Percentiles rank a stretch among this genome's conserved stretches.
phyloP scores from a whole-genome alignment of 345 rosid species.

The Melaleuca alternifolia region DNA sequence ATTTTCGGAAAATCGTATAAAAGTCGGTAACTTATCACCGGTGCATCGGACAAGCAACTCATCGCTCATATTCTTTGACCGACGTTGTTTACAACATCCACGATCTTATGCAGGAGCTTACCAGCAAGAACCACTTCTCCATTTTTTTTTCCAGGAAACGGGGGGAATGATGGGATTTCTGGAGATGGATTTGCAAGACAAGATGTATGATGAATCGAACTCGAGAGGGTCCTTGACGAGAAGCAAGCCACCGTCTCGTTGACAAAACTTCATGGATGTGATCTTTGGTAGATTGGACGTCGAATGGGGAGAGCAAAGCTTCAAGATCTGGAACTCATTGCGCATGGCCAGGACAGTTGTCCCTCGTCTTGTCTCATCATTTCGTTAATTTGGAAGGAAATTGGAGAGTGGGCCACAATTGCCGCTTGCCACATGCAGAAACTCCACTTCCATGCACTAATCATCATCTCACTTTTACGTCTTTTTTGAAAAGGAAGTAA shows the following conservation, averaged over 20 bases:
- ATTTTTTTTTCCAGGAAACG: too few species aligned
- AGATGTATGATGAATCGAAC: neutral
- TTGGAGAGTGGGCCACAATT: neutral
- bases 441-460: neutral
- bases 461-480: neutral
- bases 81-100: neutral
- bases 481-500: neutral
- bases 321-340: neutral
- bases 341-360: conserved; percentile 15
- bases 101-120: rapidly evolving
- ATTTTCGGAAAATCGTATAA: neutral
- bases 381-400: neutral
- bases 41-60: rapidly evolving
- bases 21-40: neutral
- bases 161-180: too few species aligned
- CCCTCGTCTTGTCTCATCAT: neutral
- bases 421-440: neutral
- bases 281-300: neutral
- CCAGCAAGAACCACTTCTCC: neutral
- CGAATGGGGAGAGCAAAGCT: neutral
- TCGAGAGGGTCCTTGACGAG: neutral
- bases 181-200: neutral
- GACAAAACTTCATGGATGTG: neutral
- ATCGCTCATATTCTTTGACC: neutral
- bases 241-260: neutral